These are phyloP conservation scores for Pseudogymnoascus sp. DNA, from an alignment of 2,329 filamentous ascomycete species.

Conservation along the genomic window DNA sequence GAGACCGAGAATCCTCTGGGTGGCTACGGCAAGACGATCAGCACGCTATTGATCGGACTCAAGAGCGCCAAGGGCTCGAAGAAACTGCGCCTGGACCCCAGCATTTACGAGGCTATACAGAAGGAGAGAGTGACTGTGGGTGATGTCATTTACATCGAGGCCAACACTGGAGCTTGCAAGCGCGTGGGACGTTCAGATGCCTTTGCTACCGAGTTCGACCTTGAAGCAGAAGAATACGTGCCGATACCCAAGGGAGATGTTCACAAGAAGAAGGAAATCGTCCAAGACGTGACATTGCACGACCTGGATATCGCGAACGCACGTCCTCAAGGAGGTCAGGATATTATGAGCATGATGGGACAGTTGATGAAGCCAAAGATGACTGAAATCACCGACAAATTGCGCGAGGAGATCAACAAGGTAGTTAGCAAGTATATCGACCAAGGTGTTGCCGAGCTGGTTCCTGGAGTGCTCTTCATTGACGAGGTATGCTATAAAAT, in stretches of 20 bases:
- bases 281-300: conserved; percentile 95
- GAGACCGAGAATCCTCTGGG: conserved; percentile 96
- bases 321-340: conserved; percentile 89
- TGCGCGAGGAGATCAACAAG: conserved; percentile 95
- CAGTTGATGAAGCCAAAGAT: conserved; percentile 99
- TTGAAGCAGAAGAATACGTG: conserved; percentile 98
- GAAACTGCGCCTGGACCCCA: conserved; percentile 92
- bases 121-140: conserved; percentile 94
- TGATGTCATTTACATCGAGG: conserved; percentile 98
- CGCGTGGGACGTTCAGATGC: conserved; percentile 92
- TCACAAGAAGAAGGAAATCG: conserved; percentile 99
- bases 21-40: conserved; percentile 95
- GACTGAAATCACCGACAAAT: conserved; percentile 98
- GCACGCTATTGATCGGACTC: conserved; percentile 84
- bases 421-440: conserved; percentile 99
- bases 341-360: conserved; percentile 99
- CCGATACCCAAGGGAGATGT: conserved; percentile 98
- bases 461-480: conserved; percentile 97
- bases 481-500: conserved; percentile 64
- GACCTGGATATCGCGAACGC: conserved; percentile 95
- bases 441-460: conserved; percentile 92
- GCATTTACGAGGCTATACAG: conserved; percentile 98
- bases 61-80: conserved; percentile 96
- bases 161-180: conserved; percentile 97
- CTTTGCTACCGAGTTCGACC: conserved; percentile 95